Evolutionary conservation across 768 basidiomycete genomes (phyloP).

Genomic region (Podaxis sp.): DNA sequence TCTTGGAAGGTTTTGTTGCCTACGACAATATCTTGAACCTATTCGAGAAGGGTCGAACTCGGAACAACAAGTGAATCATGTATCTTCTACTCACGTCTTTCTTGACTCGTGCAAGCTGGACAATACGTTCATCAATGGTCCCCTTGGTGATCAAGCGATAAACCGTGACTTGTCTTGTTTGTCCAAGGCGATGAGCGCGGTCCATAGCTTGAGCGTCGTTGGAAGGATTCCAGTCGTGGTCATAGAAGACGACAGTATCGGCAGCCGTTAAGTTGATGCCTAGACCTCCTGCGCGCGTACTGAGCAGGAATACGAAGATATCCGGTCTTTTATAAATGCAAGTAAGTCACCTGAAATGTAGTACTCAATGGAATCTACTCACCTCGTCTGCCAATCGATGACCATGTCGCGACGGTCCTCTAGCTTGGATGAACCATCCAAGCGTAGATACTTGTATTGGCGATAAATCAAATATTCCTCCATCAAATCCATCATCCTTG

Average conservation of each 20-base stretch:
- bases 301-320: conserved; percentile 85
- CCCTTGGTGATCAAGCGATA: conserved; percentile 92
- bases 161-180: conserved; percentile 95
- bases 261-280: conserved; percentile 96
- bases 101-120: conserved; percentile 93
- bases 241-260: conserved; percentile 94
- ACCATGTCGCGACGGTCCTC: conserved; percentile 99
- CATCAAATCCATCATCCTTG: conserved; percentile 98
- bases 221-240: conserved; percentile 95
- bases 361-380: conserved; percentile 17
- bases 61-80: background rate
- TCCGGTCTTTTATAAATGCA: conserved; percentile 52
- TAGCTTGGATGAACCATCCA: conserved; percentile 92
- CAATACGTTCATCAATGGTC: conserved; percentile 95
- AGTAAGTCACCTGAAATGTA: conserved; percentile 3
- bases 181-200: conserved; percentile 92
- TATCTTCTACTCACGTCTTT: conserved; percentile 67
- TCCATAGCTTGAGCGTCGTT: conserved; percentile 99
- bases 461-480: conserved; percentile 97
- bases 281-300: conserved; percentile 92
- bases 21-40: conserved; percentile 99
- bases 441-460: conserved; percentile 89
- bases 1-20: conserved; percentile 95
- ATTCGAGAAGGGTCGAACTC: background rate
- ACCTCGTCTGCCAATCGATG: conserved; percentile 98